phyloP scores from a whole-genome alignment of 257 asterid genomes.

The Jacaranda copaia region DNA sequence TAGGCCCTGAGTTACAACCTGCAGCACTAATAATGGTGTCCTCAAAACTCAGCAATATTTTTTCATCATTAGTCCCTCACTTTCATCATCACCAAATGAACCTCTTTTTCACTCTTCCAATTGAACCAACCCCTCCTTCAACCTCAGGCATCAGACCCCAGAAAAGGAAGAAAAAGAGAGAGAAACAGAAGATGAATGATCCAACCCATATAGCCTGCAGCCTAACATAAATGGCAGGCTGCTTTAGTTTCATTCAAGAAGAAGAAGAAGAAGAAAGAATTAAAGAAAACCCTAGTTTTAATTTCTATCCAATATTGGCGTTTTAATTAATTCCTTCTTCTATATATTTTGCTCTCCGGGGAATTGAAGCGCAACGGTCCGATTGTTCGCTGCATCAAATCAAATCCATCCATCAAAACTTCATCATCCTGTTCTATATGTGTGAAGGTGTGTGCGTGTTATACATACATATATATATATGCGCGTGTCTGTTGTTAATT shows the following conservation, averaged over 20 bases:
- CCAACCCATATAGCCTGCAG: not conserved
- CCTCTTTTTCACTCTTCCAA: slow-evolving; percentile 41
- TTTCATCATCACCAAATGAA: slow-evolving; percentile 57
- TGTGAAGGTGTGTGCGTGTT: no score
- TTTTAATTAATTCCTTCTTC: slow-evolving; percentile 42
- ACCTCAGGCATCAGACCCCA: slow-evolving; percentile 35
- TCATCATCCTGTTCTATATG: no score
- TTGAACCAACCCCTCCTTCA: slow-evolving; percentile 40
- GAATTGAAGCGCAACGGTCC: slow-evolving; percentile 83
- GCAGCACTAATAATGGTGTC: slow-evolving; percentile 60
- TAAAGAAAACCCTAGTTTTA: slow-evolving; percentile 59
- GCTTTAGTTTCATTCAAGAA: slow-evolving; percentile 23
- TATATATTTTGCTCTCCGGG: slow-evolving; percentile 47
- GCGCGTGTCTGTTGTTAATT: not conserved
- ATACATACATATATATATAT: not conserved
- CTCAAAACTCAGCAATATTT: slow-evolving; percentile 45
- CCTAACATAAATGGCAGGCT: no score
- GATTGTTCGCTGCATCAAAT: slow-evolving; percentile 44
- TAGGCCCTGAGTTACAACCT: slow-evolving; percentile 7
- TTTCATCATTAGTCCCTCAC: slow-evolving; percentile 65
- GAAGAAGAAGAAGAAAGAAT: not conserved
- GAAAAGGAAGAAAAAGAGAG: slow-evolving; percentile 43
- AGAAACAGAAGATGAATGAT: slow-evolving; percentile 24
- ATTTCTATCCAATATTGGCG: not conserved
- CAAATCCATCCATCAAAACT: not conserved